A percentile compares a stretch with the other conserved stretches of the same genome.
Conservation (phyloP, 345 rosid species). For the Excoecaria cochinchinensis region DNA sequence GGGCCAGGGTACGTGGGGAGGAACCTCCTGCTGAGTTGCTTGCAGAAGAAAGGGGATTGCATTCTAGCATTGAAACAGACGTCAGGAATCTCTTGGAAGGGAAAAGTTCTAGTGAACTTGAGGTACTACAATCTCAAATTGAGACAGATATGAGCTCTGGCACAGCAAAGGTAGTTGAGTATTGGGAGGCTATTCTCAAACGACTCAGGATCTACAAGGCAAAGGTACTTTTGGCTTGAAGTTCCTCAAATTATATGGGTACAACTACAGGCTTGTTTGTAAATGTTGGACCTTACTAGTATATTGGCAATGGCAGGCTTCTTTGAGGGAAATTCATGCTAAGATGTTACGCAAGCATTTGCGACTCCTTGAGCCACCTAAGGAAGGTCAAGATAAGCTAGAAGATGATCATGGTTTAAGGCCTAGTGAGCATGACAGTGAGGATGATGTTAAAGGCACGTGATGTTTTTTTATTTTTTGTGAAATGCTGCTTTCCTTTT, state of each 20-base stretch:
- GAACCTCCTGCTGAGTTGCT: conserved; percentile 89
- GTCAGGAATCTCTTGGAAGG: conserved; percentile 75
- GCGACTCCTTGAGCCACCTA: conserved; percentile 71
- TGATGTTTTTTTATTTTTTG: conserved; percentile 2
- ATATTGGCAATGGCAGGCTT: conserved; percentile 54
- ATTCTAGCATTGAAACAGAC: conserved; percentile 81
- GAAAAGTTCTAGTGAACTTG: conserved; percentile 71
- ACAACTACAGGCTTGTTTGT: background rate
- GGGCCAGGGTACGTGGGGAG: conserved; percentile 94
- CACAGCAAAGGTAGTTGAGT: conserved; percentile 91
- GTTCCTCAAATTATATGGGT: conserved; percentile 1
- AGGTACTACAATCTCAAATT: conserved; percentile 59
- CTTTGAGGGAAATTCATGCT: conserved; percentile 86
- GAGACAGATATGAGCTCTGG: conserved; percentile 86
- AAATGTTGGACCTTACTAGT: conserved; percentile 8
- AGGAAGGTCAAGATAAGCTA: conserved; percentile 43
- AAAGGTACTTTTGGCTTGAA: conserved; percentile 50
- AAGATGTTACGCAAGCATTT: conserved; percentile 77
- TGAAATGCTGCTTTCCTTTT: conserved; percentile 9
- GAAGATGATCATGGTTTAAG: conserved; percentile 36
- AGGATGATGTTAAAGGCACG: conserved; percentile 45
- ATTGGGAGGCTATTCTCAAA: conserved; percentile 93
- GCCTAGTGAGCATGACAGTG: conserved; percentile 51
- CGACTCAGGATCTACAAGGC: conserved; percentile 90
- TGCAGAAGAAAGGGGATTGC: conserved; percentile 91